Evolutionary conservation across 306 rosid genomes (phyloP).

Genomic region (Vicia villosa): DNA sequence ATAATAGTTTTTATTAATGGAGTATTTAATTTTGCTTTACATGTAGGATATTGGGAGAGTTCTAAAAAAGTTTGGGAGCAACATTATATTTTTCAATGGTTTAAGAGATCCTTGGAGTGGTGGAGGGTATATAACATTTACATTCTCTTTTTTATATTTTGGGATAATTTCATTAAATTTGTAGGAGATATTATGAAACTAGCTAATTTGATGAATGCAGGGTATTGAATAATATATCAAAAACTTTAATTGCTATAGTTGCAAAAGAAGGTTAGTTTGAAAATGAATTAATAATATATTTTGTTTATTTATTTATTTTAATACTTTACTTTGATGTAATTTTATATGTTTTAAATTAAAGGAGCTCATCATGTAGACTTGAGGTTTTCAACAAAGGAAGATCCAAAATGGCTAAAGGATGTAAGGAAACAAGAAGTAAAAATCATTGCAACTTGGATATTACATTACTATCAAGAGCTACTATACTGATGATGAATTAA

Average conservation of each 20-base stretch:
- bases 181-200: not conserved
- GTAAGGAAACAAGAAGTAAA: conserved; percentile 61
- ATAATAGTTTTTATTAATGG: too few relatives aligned
- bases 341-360: conserved; percentile 5
- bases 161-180: too few relatives aligned
- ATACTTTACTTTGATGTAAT: not conserved
- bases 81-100: conserved; percentile 86
- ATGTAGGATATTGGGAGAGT: conserved; percentile 55
- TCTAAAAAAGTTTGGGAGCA: conserved; percentile 72
- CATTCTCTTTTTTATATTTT: conserved; percentile 20
- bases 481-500: not conserved
- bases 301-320: not conserved
- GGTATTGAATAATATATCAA: conserved; percentile 70
- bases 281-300: not conserved
- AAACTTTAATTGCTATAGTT: conserved; percentile 65
- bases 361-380: conserved; percentile 94
- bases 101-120: conserved; percentile 97
- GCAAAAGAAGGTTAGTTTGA: conserved; percentile 60
- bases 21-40: not conserved
- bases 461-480: conserved; percentile 57
- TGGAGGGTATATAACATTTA: conserved; percentile 66
- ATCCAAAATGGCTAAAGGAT: conserved; percentile 74
- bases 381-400: conserved; percentile 63
- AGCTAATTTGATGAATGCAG: conserved; percentile 40
- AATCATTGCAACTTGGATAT: conserved; percentile 64